Evolutionary conservation across 768 basidiomycete species (phyloP).

Genomic region (Chlorophyllum brunneum): DNA sequence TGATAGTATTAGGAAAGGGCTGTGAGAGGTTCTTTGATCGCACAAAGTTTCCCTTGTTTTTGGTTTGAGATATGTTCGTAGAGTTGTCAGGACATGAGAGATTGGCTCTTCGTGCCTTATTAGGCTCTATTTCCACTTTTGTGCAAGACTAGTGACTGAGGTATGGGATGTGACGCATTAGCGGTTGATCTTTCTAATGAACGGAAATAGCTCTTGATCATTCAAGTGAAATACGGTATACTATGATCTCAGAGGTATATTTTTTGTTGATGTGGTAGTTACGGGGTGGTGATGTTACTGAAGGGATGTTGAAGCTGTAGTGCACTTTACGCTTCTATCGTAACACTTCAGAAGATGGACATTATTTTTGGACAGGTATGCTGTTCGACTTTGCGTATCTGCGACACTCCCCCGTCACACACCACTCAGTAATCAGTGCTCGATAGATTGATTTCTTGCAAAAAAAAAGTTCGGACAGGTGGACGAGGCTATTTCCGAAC

Average conservation of each 20-base stretch:
- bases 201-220: neutral
- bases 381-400: neutral
- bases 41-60: neutral
- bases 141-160: neutral
- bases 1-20: too few species aligned
- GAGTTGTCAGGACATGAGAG: neutral
- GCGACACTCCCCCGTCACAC: too few species aligned
- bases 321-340: too few species aligned
- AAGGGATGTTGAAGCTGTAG: neutral
- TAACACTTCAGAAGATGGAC: neutral
- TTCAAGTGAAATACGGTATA: neutral
- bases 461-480: too few species aligned
- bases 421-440: neutral
- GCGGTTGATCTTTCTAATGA: neutral
- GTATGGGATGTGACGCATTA: neutral
- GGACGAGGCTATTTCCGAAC: too few species aligned
- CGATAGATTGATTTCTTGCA: neutral
- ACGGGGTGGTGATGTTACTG: neutral
- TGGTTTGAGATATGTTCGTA: neutral
- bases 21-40: slow-evolving; percentile 6
- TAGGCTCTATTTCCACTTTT: slow-evolving; percentile 8
- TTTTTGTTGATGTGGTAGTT: neutral
- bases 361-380: neutral
- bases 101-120: slow-evolving; percentile 9
- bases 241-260: neutral